Base-by-base conservation (phyloP, 192 early-diverging fungal genomes). In the Podila verticillata region DNA sequence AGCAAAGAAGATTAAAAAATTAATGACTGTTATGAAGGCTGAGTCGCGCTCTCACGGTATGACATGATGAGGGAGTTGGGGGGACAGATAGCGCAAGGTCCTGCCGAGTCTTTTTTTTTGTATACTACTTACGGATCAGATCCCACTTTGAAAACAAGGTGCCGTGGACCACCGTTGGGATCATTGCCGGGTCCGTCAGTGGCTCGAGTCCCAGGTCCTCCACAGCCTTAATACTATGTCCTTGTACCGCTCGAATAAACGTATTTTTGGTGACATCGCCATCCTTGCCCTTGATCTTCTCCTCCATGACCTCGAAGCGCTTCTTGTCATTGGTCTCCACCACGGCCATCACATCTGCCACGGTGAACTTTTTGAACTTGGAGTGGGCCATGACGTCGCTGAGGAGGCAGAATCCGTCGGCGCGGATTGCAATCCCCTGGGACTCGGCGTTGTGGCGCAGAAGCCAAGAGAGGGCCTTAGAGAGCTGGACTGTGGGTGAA, bases 201-300 rank as follows among this genome's bases (percentile, higher is more conserved):
- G 57, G 29, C 60, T 66, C 48, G 2, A 10, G 22, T 34, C 47
- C 32, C 19, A 47, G 29, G 57, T 35, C 75, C 34, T 28, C 65
- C 17, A 80, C 77, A 24, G 35, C 32, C 44, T 84, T 56, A 15
- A 94, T 58, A 39, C 84, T 89, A 73, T 98, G 97, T 7, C 97
- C 97, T 79, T 98, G 97, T 56, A 93, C 94, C 1, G 95, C 96
- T 34, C 93, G 83, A 56, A 98, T 95, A 61, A 70, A 86, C 88
- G 20, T 54, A 19, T 54, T 54, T 54, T 48, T 19, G 22, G 17
- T 17, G 4, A 39, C 69, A 17, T 24, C 70, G 1, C 48, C 59
- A 0, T 22, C 22, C 51, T 54, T 54, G 51, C 22, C 51, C 51
- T 2, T 20, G 15, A 19, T 54, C 51, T n/a, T 63, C 22, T 83